Evolutionary conservation across 2,329 filamentous ascomycete species (phyloP), one percentile per base, ranked within the genome.

Genomic region (Paecilomyces niveus): DNA sequence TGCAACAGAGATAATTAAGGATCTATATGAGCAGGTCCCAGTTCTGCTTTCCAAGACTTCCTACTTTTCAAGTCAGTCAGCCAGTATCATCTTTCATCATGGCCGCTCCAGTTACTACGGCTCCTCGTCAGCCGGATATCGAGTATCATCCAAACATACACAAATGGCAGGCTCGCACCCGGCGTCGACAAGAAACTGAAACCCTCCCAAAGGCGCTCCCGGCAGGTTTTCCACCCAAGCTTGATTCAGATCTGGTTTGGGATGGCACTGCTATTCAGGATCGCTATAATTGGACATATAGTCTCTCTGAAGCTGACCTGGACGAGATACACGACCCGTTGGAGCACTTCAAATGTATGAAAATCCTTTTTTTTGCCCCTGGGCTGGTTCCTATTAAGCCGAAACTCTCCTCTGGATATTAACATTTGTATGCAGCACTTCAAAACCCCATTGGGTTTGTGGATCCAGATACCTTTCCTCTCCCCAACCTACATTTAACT

Each of bases 221-320:
- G 0, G 56, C 63, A 1, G 76, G 74, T 0, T 81, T 79, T 61
- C 78, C 79, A 0, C 18, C 62, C 21, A 59, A 74, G 35, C 61
- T 81, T 0, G 60, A 68, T 1, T 78, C 76, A 0, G 68, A 76
- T 3, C 67, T 81, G 0, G 79, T 80, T 0, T 81, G 79, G 79
- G 75, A 80, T 33, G 77, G 76, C 3, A 70, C 71, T 21, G 69
- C 73, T 3, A 63, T 80, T 11, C 67, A 62, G 4, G 59, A 64
- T 1, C 65, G 66, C 1, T 75, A 74, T 61, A 67, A 80, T 54
- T 80, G 77, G 74, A 72, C 70, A 1, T 74, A 74, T 55, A 63
- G 69, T 32, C 64, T 79, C 45, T 73, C 63, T 3, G 58, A 70
- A 5, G 61, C 61, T 1, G 70, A 81, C 32, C 54, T 80, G 0